phyloP scores from a whole-genome alignment of 164 flowering plant species.

The Vitis vinifera region DNA sequence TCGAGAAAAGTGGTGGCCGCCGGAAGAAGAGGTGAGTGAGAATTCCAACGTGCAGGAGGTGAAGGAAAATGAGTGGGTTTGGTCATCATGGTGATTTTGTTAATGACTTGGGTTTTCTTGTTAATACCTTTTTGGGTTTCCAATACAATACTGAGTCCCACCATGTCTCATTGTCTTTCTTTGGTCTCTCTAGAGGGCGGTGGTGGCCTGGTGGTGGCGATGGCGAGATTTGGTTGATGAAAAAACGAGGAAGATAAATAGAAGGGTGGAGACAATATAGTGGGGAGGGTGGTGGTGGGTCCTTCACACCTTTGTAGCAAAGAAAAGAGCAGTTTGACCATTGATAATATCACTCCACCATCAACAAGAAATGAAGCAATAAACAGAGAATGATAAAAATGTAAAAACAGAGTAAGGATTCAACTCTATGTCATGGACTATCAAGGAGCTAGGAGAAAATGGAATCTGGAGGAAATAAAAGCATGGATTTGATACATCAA shows the following conservation, averaged over 20 bases:
- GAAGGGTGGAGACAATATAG: background rate
- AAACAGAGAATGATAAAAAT: too few species aligned
- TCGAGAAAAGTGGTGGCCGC: slow-evolving; percentile 41
- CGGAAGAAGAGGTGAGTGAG: slow-evolving; percentile 11
- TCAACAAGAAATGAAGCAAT: too few species aligned
- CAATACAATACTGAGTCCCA: slow-evolving; percentile 62
- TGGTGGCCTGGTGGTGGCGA: background rate
- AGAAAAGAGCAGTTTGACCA: slow-evolving; percentile 1
- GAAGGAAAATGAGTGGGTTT: slow-evolving; percentile 17
- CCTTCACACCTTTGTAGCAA: slow-evolving; percentile 9
- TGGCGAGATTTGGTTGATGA: background rate
- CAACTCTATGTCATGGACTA: too few species aligned
- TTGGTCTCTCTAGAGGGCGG: background rate
- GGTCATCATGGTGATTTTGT: slow-evolving; percentile 31
- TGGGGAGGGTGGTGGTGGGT: slow-evolving; percentile 13
- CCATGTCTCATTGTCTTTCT: slow-evolving; percentile 43
- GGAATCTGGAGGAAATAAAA: too few species aligned
- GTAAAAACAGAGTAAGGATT: too few species aligned
- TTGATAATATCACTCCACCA: too few species aligned
- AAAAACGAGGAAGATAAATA: slow-evolving; percentile 3
- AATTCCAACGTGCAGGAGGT: background rate
- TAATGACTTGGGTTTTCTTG: slow-evolving; percentile 40
- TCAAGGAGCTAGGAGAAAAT: too few species aligned
- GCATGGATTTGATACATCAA: too few species aligned
- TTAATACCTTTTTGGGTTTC: slow-evolving; percentile 36